Conservation (phyloP, 805 yeast species). For the Lachancea fermentati region DNA sequence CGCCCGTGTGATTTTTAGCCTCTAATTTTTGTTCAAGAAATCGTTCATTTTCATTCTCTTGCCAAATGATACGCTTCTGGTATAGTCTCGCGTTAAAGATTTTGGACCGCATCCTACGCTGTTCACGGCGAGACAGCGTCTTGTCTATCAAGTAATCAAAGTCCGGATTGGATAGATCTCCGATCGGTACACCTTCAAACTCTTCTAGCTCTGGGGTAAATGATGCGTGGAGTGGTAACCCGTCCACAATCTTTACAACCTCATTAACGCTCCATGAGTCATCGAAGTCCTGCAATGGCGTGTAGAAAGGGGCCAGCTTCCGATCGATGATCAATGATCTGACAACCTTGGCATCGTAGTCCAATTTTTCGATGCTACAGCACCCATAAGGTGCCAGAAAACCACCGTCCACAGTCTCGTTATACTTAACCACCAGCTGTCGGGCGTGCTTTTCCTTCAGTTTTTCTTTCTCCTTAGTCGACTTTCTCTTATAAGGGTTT, state of each 20-base stretch:
- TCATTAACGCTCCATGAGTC: constrained; percentile 67
- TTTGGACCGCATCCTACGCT: constrained; percentile 24
- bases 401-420: constrained; percentile 90
- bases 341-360: constrained; percentile 71
- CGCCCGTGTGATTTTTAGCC: constrained; percentile 40
- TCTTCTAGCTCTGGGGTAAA: constrained; percentile 35
- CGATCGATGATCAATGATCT: constrained; percentile 62
- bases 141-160: constrained; percentile 30
- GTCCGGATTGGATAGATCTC: constrained; percentile 21
- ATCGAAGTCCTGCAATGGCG: constrained; percentile 80
- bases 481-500: constrained; percentile 30
- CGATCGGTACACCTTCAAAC: constrained; percentile 31
- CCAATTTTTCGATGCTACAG: constrained; percentile 65
- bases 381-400: constrained; percentile 87
- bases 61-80: constrained; percentile 43
- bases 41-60: constrained; percentile 52
- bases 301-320: constrained; percentile 80
- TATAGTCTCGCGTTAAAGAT: constrained; percentile 32
- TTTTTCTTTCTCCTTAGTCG: constrained; percentile 50
- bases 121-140: constrained; percentile 27
- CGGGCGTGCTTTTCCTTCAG: constrained; percentile 48
- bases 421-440: constrained; percentile 52
- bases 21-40: constrained; percentile 48
- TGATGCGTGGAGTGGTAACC: constrained; percentile 52
- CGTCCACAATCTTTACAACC: constrained; percentile 46